phyloP scores from a whole-genome alignment of 139 green algal genomes.

The Mesostigma viride region DNA sequence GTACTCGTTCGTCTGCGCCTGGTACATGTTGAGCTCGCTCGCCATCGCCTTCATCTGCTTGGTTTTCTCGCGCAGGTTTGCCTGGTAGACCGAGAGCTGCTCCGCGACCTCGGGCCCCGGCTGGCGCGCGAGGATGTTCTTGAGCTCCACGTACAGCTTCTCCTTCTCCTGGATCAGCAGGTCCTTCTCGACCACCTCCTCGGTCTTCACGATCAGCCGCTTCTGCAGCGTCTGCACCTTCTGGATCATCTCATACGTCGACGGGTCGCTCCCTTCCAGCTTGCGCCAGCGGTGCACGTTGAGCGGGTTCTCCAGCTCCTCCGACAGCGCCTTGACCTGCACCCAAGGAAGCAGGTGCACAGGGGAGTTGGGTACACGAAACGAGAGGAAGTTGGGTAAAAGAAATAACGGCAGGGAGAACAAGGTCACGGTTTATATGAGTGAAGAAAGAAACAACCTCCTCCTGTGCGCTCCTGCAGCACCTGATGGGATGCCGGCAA shows the following conservation, averaged over 20 bases:
- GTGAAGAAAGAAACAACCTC: too few relatives aligned
- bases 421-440: too few relatives aligned
- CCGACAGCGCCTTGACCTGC: conserved; percentile 57
- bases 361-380: background rate
- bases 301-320: conserved; percentile 88
- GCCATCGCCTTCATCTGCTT: conserved; percentile 87
- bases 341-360: background rate
- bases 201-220: conserved; percentile 76
- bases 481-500: too few relatives aligned
- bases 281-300: conserved; percentile 84
- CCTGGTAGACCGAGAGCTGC: conserved; percentile 74
- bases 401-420: too few relatives aligned
- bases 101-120: conserved; percentile 60
- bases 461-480: too few relatives aligned
- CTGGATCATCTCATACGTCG: conserved; percentile 84
- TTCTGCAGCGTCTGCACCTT: conserved; percentile 90
- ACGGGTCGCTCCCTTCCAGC: conserved; percentile 79
- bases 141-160: conserved; percentile 83
- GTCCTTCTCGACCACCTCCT: conserved; percentile 83
- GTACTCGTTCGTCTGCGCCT: conserved; percentile 72
- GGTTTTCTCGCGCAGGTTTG: conserved; percentile 72
- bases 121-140: conserved; percentile 72
- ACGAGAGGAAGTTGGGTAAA: too few relatives aligned
- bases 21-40: conserved; percentile 84
- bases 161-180: conserved; percentile 80